These are phyloP conservation scores for Alternaria arbusti DNA, from an alignment of 2,329 filamentous ascomycete species.

Conservation along the genomic window DNA sequence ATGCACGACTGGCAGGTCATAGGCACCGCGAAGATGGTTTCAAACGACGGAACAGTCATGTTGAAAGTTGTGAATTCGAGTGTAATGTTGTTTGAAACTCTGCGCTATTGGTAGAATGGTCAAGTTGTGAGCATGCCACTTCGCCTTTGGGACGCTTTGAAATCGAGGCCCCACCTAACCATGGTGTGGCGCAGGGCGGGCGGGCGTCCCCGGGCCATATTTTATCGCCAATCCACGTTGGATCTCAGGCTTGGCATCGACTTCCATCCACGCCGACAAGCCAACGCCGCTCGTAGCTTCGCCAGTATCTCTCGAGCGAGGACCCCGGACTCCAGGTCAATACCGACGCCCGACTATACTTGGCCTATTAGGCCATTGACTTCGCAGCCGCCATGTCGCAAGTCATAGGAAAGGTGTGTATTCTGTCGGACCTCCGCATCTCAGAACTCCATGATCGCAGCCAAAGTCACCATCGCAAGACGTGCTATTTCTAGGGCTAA, in stretches of 20 bases:
- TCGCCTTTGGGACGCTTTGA: conserved; percentile 36
- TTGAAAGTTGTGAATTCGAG: conserved; percentile 2
- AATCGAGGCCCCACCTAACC: conserved; percentile 26
- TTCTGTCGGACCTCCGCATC: conserved; percentile 29
- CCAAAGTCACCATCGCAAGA: background rate
- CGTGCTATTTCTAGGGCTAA: conserved; percentile 14
- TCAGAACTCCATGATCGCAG: background rate
- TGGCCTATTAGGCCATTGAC: conserved; percentile 28
- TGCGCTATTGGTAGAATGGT: conserved; percentile 8
- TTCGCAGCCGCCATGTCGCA: conserved; percentile 70
- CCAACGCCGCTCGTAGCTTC: background rate
- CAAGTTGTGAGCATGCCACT: conserved; percentile 16
- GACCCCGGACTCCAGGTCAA: background rate
- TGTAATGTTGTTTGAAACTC: background rate
- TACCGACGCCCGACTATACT: background rate
- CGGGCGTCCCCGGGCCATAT: background rate
- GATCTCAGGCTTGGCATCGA: conserved; percentile 19
- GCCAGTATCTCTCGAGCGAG: background rate
- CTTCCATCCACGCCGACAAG: conserved; percentile 16
- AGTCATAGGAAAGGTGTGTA: conserved; percentile 74
- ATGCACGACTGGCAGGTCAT: conserved; percentile 91
- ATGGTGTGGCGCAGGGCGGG: background rate
- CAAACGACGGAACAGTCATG: conserved; percentile 45
- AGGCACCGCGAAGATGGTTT: conserved; percentile 95
- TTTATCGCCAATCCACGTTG: conserved; percentile 15